Base-by-base conservation (phyloP, 257 asterid genomes). In the Solanum ahanhuiri region DNA sequence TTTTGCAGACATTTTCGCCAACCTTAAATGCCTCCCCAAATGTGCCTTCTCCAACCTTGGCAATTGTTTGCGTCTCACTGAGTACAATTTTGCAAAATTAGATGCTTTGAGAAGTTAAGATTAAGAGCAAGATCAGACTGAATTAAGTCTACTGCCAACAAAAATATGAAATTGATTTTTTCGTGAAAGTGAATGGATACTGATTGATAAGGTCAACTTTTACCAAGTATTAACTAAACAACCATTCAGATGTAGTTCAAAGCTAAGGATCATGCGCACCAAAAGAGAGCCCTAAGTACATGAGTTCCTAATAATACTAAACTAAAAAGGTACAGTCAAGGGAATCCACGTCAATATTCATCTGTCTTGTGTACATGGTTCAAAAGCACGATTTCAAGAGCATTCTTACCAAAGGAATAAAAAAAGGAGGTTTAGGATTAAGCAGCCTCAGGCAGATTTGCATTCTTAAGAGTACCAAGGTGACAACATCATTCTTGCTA, bases 21-120 rank as follows among this genome's bases (percentile, higher is more conserved):
- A 94, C 95, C 91, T 91, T 97, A 89, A 92, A 97, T 70, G 99
- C 99, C 93, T 97, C 99, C 63, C 99, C 99, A 83, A 75, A 97
- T 66, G 99, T 97, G 48, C 99, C 98, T 93, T 97, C 98, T 45
- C 99, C 99, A 28, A 97, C 92, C 91, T 97, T 97, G 43, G 89
- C 72, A 72, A 95, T 90, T 85, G 86, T 88, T 87, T 88, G 92
- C 51, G 83, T 79, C 86, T 91, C 94, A 91, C 99, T 97, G 92
- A 87, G 83, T 70, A 77, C 85, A 82, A 72, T 85, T 77, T 83
- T 83, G 41, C 51, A 15, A 81, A 81, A 48, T 23, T 81, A 30
- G 69, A 81, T 81, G 84, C 45, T 48, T 81, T 17, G 67, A 48
- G 69, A 81, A 81, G 39, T 17, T 81, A 30, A 48, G 63, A 81